Evolutionary conservation across 2,329 filamentous ascomycete species (phyloP).

Genomic region (Dactylonectria macrodidyma): DNA sequence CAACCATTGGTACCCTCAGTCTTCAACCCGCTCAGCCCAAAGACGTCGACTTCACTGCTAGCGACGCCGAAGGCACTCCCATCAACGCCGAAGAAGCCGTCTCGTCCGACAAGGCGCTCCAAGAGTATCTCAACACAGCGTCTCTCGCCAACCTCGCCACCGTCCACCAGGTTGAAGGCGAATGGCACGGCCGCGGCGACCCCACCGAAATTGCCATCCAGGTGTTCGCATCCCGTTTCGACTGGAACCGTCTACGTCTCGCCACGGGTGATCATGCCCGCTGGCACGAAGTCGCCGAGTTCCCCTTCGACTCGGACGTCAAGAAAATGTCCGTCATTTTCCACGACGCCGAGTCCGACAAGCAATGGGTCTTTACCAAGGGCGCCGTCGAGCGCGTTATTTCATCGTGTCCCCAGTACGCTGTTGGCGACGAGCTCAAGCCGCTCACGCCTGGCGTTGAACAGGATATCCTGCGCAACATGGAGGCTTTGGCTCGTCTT

Average conservation of each 20-base stretch:
- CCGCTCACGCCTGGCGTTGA: conserved; percentile 68
- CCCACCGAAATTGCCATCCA: conserved; percentile 80
- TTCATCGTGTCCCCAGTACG: conserved; percentile 70
- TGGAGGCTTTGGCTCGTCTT: conserved; percentile 76
- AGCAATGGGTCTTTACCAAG: conserved; percentile 71
- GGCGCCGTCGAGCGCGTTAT: conserved; percentile 80
- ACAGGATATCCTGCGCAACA: conserved; percentile 73
- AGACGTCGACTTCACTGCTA: conserved; percentile 50
- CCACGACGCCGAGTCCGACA: conserved; percentile 55
- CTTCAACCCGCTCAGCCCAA: conserved; percentile 55
- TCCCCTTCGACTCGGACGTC: conserved; percentile 81
- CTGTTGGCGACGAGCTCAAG: conserved; percentile 59
- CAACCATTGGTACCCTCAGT: conserved; percentile 64
- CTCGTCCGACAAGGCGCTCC: conserved; percentile 62
- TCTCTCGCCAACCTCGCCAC: conserved; percentile 77
- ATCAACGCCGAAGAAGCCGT: conserved; percentile 52
- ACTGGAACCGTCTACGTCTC: conserved; percentile 70
- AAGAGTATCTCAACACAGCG: conserved; percentile 73
- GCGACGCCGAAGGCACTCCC: conserved; percentile 46
- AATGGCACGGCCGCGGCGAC: conserved; percentile 77
- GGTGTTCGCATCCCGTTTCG: conserved; percentile 79
- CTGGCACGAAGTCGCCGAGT: conserved; percentile 76
- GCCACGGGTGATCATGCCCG: conserved; percentile 63
- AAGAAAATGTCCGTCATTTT: conserved; percentile 86
- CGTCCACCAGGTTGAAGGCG: conserved; percentile 67